Percentiles rank a stretch among this genome's conserved stretches.
phyloP scores from a whole-genome alignment of 345 rosid species.

The Kernera saxatilis region DNA sequence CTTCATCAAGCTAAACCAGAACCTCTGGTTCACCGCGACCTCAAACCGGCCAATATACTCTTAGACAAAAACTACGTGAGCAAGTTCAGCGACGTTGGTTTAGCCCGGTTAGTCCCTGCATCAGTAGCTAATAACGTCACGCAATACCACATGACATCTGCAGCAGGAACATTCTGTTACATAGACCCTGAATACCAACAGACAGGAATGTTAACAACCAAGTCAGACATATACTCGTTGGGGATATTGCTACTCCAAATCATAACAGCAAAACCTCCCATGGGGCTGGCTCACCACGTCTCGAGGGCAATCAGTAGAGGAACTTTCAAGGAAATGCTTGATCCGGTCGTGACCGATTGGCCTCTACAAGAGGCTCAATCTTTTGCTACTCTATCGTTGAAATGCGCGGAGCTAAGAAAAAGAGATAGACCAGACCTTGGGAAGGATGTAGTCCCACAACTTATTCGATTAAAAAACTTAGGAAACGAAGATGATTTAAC shows the following conservation, averaged over 20 bases:
- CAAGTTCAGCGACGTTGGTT: slow-evolving; percentile 90
- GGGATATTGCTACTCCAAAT: slow-evolving; percentile 79
- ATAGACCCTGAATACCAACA: slow-evolving; percentile 92
- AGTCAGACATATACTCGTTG: slow-evolving; percentile 70
- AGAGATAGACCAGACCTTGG: slow-evolving; percentile 77
- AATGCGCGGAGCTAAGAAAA: slow-evolving; percentile 70
- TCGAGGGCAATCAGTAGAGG: slow-evolving; percentile 57
- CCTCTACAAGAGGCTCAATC: slow-evolving; percentile 55
- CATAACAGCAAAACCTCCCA: slow-evolving; percentile 68
- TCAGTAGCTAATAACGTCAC: slow-evolving; percentile 70
- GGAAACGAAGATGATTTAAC: slow-evolving; percentile 24
- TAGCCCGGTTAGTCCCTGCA: slow-evolving; percentile 80
- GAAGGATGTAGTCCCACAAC: slow-evolving; percentile 56
- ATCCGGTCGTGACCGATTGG: slow-evolving; percentile 54
- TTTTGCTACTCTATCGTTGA: slow-evolving; percentile 50
- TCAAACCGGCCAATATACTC: slow-evolving; percentile 89
- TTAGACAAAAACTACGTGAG: slow-evolving; percentile 64
- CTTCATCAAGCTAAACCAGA: slow-evolving; percentile 93
- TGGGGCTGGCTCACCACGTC: slow-evolving; percentile 77
- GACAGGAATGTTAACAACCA: slow-evolving; percentile 69
- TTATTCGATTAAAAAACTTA: slow-evolving; percentile 52
- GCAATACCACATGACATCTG: slow-evolving; percentile 74
- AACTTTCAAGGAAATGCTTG: slow-evolving; percentile 55
- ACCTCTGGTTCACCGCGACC: slow-evolving; percentile 82
- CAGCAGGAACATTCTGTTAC: slow-evolving; percentile 88